Conservation (phyloP, 805 yeast genomes). For the Sugiyamaella marilandica region DNA sequence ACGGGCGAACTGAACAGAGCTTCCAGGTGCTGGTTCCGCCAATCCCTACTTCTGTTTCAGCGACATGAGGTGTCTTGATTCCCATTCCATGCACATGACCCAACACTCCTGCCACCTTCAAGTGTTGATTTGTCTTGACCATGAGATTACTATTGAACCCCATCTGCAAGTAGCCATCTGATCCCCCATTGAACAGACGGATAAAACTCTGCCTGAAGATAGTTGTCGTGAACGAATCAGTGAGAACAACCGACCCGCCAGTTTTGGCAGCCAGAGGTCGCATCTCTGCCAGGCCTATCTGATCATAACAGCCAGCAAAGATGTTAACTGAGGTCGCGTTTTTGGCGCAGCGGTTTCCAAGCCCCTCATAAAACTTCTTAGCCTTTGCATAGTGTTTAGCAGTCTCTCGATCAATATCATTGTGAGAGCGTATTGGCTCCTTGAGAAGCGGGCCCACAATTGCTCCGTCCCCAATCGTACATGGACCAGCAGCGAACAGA, state of each 20-base stretch:
- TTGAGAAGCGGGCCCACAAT: constrained; percentile 79
- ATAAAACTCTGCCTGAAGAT: constrained; percentile 88
- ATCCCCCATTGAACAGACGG: constrained; percentile 74
- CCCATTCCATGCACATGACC: constrained; percentile 76
- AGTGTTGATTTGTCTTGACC: constrained; percentile 74
- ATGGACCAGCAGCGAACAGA: constrained; percentile 84
- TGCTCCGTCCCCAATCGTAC: constrained; percentile 83
- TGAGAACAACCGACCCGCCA: constrained; percentile 80
- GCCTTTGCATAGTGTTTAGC: constrained; percentile 88
- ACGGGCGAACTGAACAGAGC: constrained; percentile 71
- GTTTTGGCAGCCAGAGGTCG: constrained; percentile 72
- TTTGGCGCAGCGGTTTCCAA: constrained; percentile 64
- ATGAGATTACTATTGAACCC: constrained; percentile 79
- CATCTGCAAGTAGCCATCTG: constrained; percentile 71
- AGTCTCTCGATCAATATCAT: constrained; percentile 80
- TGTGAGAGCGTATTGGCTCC: constrained; percentile 91
- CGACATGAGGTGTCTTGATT: constrained; percentile 13
- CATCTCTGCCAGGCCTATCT: constrained; percentile 93
- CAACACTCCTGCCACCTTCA: constrained; percentile 80
- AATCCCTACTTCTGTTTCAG: constrained; percentile 73
- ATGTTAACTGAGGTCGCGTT: constrained; percentile 81
- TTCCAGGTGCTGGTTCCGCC: constrained; percentile 85
- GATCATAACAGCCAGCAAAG: constrained; percentile 94
- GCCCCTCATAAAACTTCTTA: constrained; percentile 64
- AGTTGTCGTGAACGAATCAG: constrained; percentile 91